Percentiles rank a stretch among this genome's conserved stretches.
Evolutionary conservation across 2,329 filamentous ascomycete species (phyloP).

Genomic region (Xylaria sp.): DNA sequence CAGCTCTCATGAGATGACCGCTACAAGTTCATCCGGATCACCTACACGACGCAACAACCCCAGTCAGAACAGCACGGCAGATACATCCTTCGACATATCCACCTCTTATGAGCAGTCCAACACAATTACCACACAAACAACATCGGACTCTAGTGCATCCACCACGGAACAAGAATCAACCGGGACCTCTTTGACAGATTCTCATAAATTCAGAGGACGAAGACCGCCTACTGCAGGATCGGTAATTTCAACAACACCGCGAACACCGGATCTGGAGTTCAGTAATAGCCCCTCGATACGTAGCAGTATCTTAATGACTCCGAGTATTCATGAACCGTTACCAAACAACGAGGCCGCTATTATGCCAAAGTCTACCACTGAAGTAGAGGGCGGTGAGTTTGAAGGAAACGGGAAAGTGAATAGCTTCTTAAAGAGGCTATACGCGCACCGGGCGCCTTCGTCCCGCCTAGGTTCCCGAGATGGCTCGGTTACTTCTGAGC

Average conservation of each 20-base stretch:
- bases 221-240: slow-evolving; percentile 28
- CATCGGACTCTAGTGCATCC: slow-evolving; percentile 29
- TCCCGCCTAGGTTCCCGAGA: slow-evolving; percentile 31
- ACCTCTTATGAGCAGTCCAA: slow-evolving; percentile 28
- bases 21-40: slow-evolving; percentile 13
- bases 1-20: neutral
- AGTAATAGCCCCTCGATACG: slow-evolving; percentile 44
- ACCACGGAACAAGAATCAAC: slow-evolving; percentile 23
- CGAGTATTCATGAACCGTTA: slow-evolving; percentile 40
- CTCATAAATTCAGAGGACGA: slow-evolving; percentile 22
- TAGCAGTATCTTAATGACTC: slow-evolving; percentile 48
- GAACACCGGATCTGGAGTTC: slow-evolving; percentile 47
- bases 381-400: slow-evolving; percentile 37
- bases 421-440: slow-evolving; percentile 33
- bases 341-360: slow-evolving; percentile 32
- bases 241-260: slow-evolving; percentile 42
- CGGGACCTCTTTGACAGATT: slow-evolving; percentile 27
- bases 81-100: slow-evolving; percentile 26
- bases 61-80: slow-evolving; percentile 10
- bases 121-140: slow-evolving; percentile 23
- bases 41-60: slow-evolving; percentile 3
- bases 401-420: slow-evolving; percentile 28
- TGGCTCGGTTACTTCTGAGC: slow-evolving; percentile 18
- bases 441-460: slow-evolving; percentile 29
- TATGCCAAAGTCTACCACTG: slow-evolving; percentile 29